Conservation (phyloP, 129 eudicot genomes). For the Glebionis coronaria region DNA sequence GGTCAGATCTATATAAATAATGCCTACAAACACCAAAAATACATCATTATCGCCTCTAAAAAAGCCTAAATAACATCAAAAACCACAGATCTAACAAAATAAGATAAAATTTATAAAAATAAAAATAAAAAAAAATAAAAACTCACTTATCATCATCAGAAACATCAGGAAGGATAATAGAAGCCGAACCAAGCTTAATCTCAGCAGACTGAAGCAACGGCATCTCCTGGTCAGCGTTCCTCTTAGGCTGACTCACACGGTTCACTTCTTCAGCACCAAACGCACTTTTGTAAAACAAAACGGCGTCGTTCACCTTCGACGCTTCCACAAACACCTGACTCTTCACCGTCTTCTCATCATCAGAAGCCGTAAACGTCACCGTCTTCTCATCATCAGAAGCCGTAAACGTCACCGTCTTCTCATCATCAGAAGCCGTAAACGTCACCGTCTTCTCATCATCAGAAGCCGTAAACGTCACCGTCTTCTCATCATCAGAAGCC, state of each 20-base stretch:
- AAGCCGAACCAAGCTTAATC: constrained; percentile 56
- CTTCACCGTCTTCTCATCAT: no score
- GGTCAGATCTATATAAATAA: no score
- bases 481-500: no score
- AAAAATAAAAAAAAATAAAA: background rate
- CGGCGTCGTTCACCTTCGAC: constrained; percentile 66
- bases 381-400: no score
- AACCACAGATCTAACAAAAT: no score
- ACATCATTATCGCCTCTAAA: no score
- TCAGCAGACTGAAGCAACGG: constrained; percentile 72
- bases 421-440: no score
- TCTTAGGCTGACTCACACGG: constrained; percentile 58
- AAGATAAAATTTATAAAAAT: no score
- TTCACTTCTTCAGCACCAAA: constrained; percentile 80
- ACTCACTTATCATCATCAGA: constrained; percentile 51
- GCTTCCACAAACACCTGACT: constrained; percentile 66
- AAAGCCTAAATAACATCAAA: no score
- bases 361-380: constrained; percentile 52
- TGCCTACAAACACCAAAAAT: no score
- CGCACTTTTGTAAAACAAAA: constrained; percentile 75
- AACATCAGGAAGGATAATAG: constrained; percentile 57
- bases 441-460: no score
- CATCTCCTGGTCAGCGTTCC: constrained; percentile 89
- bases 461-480: no score
- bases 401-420: constrained; percentile 55